Percentiles rank a stretch among this genome's conserved stretches.
Conservation (phyloP, 164 flowering plant genomes). For the Berberis thunbergii region DNA sequence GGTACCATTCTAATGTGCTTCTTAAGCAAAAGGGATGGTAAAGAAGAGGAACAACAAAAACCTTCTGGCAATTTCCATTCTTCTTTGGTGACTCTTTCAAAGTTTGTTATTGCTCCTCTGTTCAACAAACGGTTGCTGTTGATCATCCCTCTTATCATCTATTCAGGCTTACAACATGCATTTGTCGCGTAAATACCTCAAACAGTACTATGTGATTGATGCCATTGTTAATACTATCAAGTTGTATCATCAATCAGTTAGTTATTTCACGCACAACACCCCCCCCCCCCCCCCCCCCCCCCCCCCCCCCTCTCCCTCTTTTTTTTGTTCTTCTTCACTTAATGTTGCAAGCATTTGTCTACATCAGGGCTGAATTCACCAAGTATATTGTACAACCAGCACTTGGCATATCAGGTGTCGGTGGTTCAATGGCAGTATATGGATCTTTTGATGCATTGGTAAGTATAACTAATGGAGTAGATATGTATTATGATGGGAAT, state of each 20-base stretch:
- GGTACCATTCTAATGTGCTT: conserved; percentile 81
- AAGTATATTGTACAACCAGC: conserved; percentile 65
- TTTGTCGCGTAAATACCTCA: conserved; percentile 67
- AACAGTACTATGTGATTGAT: not conserved
- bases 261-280: no score
- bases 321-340: not conserved
- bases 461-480: conserved; percentile 27
- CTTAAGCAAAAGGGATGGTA: conserved; percentile 41
- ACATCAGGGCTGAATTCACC: conserved; percentile 75
- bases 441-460: conserved; percentile 90
- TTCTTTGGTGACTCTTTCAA: conserved; percentile 33
- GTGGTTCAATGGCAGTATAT: conserved; percentile 87
- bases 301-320: not conserved
- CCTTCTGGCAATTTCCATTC: conserved; percentile 30
- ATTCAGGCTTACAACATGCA: conserved; percentile 95
- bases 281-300: not conserved
- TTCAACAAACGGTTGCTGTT: conserved; percentile 57
- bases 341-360: conserved; percentile 5
- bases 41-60: conserved; percentile 27
- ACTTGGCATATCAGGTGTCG: conserved; percentile 85
- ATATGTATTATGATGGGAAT: no score
- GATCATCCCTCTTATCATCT: conserved; percentile 77
- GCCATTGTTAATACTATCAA: not conserved
- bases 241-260: no score
- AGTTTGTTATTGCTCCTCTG: conserved; percentile 45